Evolutionary conservation across 2,329 filamentous ascomycete genomes (phyloP).

Genomic region (Verticillium nonalfalfae): DNA sequence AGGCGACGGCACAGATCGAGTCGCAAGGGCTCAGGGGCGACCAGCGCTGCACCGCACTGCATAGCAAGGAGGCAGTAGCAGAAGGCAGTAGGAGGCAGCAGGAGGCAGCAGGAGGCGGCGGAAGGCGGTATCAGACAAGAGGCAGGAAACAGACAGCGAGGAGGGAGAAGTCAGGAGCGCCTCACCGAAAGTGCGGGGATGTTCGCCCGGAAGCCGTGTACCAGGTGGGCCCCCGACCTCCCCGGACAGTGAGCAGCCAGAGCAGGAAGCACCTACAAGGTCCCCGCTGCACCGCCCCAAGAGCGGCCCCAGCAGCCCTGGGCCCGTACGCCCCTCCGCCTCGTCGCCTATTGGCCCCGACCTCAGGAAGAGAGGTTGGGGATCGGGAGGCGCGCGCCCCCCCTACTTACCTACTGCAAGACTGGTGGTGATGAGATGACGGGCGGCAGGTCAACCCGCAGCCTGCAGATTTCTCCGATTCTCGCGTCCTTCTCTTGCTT

Average conservation of each 20-base stretch:
- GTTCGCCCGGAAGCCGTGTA: neutral
- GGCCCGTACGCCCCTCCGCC: neutral
- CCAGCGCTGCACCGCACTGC: no score
- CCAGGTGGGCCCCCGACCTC: neutral
- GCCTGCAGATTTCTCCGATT: neutral
- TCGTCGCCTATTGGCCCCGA: neutral
- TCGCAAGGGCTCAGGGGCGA: neutral
- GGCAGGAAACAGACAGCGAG: no score
- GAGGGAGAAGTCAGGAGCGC: neutral
- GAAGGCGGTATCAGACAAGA: neutral
- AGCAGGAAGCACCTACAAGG: neutral
- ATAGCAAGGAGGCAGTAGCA: neutral
- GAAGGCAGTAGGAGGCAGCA: neutral
- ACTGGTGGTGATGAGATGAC: neutral
- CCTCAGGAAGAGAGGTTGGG: neutral
- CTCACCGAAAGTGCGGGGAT: neutral
- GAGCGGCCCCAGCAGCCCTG: neutral
- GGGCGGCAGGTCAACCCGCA: neutral
- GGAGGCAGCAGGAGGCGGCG: neutral
- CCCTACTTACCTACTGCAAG: neutral
- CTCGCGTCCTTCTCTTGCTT: neutral
- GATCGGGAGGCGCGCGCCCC: neutral
- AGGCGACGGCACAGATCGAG: neutral
- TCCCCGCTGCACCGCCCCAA: neutral
- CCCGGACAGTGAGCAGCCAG: neutral